Percentiles rank a stretch among this genome's conserved stretches.
These are phyloP conservation scores for Lithocarpus polystachyus DNA, from an alignment of 306 rosid species.

Conservation along the genomic window DNA sequence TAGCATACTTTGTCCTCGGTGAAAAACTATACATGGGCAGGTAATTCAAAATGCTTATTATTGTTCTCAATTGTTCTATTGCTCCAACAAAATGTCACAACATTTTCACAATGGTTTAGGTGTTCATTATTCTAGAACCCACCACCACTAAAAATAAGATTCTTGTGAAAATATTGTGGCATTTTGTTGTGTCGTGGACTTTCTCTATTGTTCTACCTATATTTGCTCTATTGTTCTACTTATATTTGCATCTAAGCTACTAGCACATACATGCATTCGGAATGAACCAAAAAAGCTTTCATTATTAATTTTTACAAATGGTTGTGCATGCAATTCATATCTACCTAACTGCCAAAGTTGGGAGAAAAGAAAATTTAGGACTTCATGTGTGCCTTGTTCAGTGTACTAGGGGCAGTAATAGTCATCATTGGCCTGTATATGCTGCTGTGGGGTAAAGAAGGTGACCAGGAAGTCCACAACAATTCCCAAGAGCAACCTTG, in stretches of 20 bases:
- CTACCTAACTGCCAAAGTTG: no score
- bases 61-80: no score
- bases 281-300: neutral
- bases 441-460: slow-evolving; percentile 82
- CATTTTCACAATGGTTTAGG: no score
- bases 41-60: slow-evolving; percentile 24
- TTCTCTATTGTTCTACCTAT: neutral
- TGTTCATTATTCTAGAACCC: no score
- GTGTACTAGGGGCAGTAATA: slow-evolving; percentile 63
- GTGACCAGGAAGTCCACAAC: slow-evolving; percentile 30
- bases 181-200: no score
- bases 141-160: no score
- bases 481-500: slow-evolving; percentile 32
- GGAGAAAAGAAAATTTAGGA: neutral
- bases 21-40: slow-evolving; percentile 77
- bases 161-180: no score
- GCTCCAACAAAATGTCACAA: no score
- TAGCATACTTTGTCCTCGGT: slow-evolving; percentile 78
- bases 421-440: slow-evolving; percentile 68
- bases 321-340: no score
- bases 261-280: neutral
- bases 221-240: neutral
- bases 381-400: slow-evolving; percentile 25
- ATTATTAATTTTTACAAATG: neutral
- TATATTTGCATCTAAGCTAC: neutral